Conservation (phyloP, 768 basidiomycete genomes). For the Mrakia frigida region DNA sequence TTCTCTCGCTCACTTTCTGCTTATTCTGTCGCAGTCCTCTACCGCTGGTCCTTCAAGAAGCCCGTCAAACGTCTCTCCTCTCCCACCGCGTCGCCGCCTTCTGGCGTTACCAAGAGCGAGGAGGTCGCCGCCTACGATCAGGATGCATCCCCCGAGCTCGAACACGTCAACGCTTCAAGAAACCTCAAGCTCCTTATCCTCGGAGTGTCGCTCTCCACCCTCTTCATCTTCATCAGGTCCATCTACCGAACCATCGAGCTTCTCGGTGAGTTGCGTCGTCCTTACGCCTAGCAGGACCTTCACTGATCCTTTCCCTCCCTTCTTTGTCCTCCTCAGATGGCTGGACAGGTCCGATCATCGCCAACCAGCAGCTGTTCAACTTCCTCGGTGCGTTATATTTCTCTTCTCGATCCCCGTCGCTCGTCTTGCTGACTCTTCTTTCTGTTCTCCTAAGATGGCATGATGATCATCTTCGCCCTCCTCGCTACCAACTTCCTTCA, state of each 20-base stretch:
- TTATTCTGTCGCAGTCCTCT: neutral
- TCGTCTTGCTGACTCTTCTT: neutral
- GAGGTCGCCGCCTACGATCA: neutral
- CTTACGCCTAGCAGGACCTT: neutral
- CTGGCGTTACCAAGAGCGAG: neutral
- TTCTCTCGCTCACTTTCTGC: neutral
- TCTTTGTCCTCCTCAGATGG: neutral
- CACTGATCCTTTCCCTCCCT: neutral
- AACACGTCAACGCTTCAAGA: neutral
- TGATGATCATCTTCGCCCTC: constrained; percentile 26
- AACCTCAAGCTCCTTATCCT: constrained; percentile 38
- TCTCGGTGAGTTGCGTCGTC: neutral
- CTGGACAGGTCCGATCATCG: constrained; percentile 16
- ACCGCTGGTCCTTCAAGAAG: constrained; percentile 9
- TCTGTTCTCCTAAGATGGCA: constrained; percentile 11
- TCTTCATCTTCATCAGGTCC: constrained; percentile 49
- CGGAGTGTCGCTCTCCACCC: constrained; percentile 46
- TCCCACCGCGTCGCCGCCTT: neutral
- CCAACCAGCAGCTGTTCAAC: constrained; percentile 19
- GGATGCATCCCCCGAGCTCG: neutral
- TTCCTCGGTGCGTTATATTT: neutral
- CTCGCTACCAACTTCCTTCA: constrained; percentile 9
- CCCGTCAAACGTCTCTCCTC: neutral
- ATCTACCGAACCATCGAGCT: constrained; percentile 49
- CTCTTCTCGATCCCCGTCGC: neutral